phyloP scores from a whole-genome alignment of 768 basidiomycete genomes.

The Phaeotremella skinneri region DNA sequence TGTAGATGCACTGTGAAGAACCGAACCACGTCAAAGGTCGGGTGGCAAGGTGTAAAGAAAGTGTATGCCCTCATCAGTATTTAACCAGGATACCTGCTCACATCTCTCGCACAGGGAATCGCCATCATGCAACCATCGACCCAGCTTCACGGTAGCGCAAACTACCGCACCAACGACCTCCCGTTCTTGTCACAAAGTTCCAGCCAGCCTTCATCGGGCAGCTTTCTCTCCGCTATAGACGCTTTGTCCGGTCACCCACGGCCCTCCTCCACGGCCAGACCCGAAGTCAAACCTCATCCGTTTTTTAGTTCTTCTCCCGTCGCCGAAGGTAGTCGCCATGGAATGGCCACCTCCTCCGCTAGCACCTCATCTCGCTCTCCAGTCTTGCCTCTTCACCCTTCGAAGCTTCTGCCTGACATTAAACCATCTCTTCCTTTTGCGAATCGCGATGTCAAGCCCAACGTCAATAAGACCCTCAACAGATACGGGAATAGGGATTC shows the following conservation, averaged over 20 bases:
- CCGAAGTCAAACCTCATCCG: background rate
- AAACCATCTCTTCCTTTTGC: background rate
- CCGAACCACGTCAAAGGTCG: slow-evolving; percentile 24
- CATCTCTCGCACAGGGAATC: background rate
- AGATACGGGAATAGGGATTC: slow-evolving; percentile 2
- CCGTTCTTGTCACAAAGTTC: too few relatives aligned
- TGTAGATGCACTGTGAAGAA: slow-evolving; percentile 35
- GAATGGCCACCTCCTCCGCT: background rate
- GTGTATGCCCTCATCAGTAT: background rate
- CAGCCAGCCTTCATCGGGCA: background rate
- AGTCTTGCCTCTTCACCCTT: background rate
- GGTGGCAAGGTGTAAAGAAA: slow-evolving; percentile 8
- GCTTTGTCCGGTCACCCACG: background rate
- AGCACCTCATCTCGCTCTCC: background rate
- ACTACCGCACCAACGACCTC: too few relatives aligned
- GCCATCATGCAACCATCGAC: background rate
- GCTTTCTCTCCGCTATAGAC: background rate
- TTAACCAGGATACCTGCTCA: background rate
- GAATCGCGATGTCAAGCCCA: background rate
- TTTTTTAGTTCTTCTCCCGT: background rate
- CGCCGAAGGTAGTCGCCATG: background rate
- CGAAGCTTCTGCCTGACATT: background rate
- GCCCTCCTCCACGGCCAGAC: background rate
- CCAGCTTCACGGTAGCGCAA: background rate
- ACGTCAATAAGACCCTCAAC: background rate